phyloP scores from a whole-genome alignment of 495 filamentous ascomycete species.

The Echria macrotheca region DNA sequence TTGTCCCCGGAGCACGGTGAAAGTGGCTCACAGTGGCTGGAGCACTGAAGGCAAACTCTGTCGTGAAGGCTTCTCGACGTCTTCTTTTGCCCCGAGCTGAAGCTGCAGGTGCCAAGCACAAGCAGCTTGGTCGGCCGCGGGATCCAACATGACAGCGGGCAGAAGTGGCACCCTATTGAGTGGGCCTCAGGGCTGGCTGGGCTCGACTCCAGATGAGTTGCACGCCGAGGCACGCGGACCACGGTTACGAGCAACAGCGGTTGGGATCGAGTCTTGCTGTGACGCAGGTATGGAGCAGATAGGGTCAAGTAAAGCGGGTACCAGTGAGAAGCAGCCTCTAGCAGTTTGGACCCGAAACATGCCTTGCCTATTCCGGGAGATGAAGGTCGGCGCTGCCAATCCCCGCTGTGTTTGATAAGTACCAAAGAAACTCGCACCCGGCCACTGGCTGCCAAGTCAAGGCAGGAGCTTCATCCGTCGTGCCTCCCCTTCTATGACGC shows the following conservation, averaged over 20 bases:
- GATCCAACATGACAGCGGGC: too few species aligned
- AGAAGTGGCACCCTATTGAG: too few species aligned
- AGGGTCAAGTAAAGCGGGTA: background rate
- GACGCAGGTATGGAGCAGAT: constrained; percentile 14
- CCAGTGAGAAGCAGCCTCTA: background rate
- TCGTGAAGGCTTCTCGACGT: too few species aligned
- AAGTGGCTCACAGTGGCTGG: background rate
- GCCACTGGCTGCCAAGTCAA: background rate
- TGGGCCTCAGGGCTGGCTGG: too few species aligned
- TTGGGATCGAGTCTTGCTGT: constrained; percentile 2
- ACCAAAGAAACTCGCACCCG: background rate
- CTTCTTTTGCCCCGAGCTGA: too few species aligned
- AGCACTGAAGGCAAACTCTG: too few species aligned
- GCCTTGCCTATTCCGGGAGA: constrained; percentile 4
- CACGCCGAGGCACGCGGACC: background rate
- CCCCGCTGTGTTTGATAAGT: background rate
- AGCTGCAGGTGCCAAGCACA: too few species aligned
- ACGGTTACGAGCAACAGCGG: constrained; percentile 1
- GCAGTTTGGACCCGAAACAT: background rate
- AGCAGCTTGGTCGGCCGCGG: too few species aligned
- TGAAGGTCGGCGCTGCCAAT: constrained; percentile 1
- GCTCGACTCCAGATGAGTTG: constrained; percentile 4
- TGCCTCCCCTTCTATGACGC: constrained; percentile 19
- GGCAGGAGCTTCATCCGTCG: constrained; percentile 7
- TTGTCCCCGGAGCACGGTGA: background rate